These are phyloP conservation scores for Silybum marianum DNA, from an alignment of 129 eudicot species.

Conservation along the genomic window DNA sequence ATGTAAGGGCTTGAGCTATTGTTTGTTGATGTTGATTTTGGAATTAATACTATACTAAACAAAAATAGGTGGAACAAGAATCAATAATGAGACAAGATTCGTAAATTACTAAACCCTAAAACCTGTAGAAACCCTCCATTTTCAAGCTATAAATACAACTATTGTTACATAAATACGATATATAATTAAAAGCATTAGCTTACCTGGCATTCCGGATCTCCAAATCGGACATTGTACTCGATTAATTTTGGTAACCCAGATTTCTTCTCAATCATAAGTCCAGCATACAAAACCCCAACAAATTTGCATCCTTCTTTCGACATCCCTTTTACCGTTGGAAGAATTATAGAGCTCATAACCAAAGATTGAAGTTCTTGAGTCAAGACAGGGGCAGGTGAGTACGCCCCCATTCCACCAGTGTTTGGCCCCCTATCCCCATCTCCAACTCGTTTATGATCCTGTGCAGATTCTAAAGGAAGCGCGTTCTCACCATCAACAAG, in stretches of 20 bases:
- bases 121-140: neutral
- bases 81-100: neutral
- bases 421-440: conserved; percentile 93
- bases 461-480: conserved; percentile 87
- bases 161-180: neutral
- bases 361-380: conserved; percentile 72
- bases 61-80: neutral
- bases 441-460: conserved; percentile 95
- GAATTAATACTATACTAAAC: too few species aligned
- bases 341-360: conserved; percentile 79
- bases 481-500: conserved; percentile 92
- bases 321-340: conserved; percentile 91
- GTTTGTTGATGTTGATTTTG: too few species aligned
- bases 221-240: conserved; percentile 91
- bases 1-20: too few species aligned
- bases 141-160: neutral
- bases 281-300: conserved; percentile 92
- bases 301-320: conserved; percentile 83
- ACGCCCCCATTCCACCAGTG: conserved; percentile 99
- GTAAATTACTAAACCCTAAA: neutral
- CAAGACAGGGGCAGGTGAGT: conserved; percentile 89
- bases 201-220: conserved; percentile 99
- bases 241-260: conserved; percentile 86
- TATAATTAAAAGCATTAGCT: conserved; percentile 21
- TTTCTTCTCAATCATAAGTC: conserved; percentile 91